These are phyloP conservation scores for Trypanosoma scelopori DNA, from an alignment of 208 protist species.

Conservation along the genomic window DNA sequence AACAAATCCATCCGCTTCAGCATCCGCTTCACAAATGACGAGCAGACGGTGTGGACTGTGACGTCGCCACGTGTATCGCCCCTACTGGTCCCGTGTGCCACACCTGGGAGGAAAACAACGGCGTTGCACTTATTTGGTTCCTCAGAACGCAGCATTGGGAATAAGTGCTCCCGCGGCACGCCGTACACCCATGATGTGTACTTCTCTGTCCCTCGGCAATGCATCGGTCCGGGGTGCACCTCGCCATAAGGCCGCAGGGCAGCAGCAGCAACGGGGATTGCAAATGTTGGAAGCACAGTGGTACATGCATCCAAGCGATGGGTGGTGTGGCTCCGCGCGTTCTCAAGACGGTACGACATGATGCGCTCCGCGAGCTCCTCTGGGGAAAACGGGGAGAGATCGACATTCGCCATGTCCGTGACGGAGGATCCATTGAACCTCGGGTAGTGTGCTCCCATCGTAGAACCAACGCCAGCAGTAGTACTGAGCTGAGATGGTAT, in stretches of 20 bases:
- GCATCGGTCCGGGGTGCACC: background rate
- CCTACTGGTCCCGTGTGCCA: background rate
- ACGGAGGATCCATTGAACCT: no score
- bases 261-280: conserved; percentile 27
- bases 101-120: conserved; percentile 21
- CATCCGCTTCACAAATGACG: conserved; percentile 23
- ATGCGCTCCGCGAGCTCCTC: conserved; percentile 29
- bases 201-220: conserved; percentile 5
- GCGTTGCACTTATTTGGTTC: conserved; percentile 19
- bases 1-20: conserved; percentile 25
- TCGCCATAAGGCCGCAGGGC: conserved; percentile 20
- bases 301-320: background rate
- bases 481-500: no score
- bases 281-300: conserved; percentile 21
- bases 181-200: conserved; percentile 71
- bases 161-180: conserved; percentile 31
- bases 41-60: background rate
- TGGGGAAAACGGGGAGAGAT: conserved; percentile 5
- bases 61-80: background rate
- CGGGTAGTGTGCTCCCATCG: no score
- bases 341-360: conserved; percentile 42
- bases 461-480: no score
- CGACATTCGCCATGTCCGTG: background rate
- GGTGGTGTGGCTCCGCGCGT: background rate
- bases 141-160: conserved; percentile 19